These are phyloP conservation scores for Penicillium turbatum DNA, from an alignment of 495 filamentous ascomycete species.

Conservation along the genomic window DNA sequence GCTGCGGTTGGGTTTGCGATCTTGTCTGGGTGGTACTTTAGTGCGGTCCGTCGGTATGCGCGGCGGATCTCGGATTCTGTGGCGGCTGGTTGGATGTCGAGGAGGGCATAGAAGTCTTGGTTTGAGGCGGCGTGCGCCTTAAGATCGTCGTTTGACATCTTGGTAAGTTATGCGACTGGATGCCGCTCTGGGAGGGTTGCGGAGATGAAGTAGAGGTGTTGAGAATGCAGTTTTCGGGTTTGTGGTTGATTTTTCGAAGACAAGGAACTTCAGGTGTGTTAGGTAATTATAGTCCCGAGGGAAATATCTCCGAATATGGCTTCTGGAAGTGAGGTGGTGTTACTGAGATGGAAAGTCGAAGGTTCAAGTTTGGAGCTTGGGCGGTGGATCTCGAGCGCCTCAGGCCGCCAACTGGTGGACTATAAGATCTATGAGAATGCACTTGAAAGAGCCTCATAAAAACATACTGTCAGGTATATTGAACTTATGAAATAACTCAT, in stretches of 20 bases:
- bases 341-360: slow-evolving; percentile 4
- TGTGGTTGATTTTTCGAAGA: neutral
- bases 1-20: slow-evolving; percentile 52
- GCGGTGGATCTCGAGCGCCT: slow-evolving; percentile 3
- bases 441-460: neutral
- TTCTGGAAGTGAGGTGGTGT: neutral
- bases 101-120: slow-evolving; percentile 82
- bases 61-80: slow-evolving; percentile 71
- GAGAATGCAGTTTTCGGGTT: neutral
- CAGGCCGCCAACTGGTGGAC: slow-evolving; percentile 3
- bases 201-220: neutral
- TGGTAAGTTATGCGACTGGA: slow-evolving; percentile 12
- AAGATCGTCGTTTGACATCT: slow-evolving; percentile 49
- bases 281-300: neutral
- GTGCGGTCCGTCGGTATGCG: slow-evolving; percentile 81
- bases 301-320: no score
- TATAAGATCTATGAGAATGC: neutral
- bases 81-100: slow-evolving; percentile 61
- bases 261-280: neutral
- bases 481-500: no score
- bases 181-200: neutral
- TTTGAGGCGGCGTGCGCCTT: slow-evolving; percentile 52
- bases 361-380: slow-evolving; percentile 3
- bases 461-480: neutral
- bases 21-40: slow-evolving; percentile 90